Evolutionary conservation across 2,329 filamentous ascomycete genomes (phyloP), one percentile per base, ranked within the genome.

Genomic region (Basipetospora sp.): DNA sequence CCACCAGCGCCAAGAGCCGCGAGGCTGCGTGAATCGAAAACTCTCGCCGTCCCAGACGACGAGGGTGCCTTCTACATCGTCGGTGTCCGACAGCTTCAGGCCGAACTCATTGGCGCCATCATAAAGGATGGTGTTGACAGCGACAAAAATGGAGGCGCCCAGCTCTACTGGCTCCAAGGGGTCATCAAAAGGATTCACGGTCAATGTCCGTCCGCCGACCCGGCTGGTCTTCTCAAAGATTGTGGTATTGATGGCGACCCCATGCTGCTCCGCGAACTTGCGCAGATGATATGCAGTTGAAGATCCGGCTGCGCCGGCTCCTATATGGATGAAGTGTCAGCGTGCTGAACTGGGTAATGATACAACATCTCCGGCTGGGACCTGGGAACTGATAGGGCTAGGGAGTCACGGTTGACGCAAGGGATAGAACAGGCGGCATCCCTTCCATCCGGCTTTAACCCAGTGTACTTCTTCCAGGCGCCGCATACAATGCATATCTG

Each of bases 121-220:
- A 48, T 77, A 73, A 28, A 98, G 69, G 49, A 93, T 94, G 28
- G 75, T 64, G 52, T 96, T 98, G 31, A 80, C 71, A 34, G 79
- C 56, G 31, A 96, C 83, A 53, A 96, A 98, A 48, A 96, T 94
- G 43, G 80, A 88, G 9, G 82, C 90, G 13, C 90, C 90, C 1
- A 96, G 65, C 55, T 98, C 90, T 26, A 94, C 71, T 1, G 80
- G 80, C 28, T 77, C 62, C 1, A 60, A 45, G 2, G 76, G 64
- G 47, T 88, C 68, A 44, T 73, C 69, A 53, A 80, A 88, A 2
- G 76, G 77, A 49, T 86, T 65, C 14, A 94, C 80, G 1, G 87
- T 96, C 20, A 87, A 82, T 6, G 81, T 81, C 18, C 90, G 81
- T 8, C 90, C 90, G 20, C 90, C 90, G 31, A 96, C 68, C 47